Conservation (phyloP, 2,329 filamentous ascomycete genomes). For the Penicillium sp. region DNA sequence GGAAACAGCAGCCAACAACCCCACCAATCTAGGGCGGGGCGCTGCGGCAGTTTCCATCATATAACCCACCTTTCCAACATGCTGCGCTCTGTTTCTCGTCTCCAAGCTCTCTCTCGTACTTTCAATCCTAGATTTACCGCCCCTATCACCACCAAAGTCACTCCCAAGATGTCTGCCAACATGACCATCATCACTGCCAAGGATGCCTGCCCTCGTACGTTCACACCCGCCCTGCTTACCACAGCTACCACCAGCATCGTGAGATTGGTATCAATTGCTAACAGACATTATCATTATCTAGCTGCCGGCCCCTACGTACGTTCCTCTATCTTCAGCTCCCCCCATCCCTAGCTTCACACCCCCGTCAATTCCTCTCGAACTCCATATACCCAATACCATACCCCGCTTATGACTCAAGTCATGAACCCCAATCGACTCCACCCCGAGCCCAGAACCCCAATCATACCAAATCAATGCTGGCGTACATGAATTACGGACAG, state of each 20-base stretch:
- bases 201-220: conserved; percentile 50
- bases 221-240: background rate
- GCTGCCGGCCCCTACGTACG: conserved; percentile 48
- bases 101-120: conserved; percentile 19
- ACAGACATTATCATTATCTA: conserved; percentile 12
- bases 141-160: conserved; percentile 5
- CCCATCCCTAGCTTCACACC: background rate
- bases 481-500: background rate
- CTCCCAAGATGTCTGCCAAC: conserved; percentile 35
- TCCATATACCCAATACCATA: background rate
- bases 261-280: conserved; percentile 9
- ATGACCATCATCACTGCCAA: conserved; percentile 43
- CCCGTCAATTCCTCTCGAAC: background rate
- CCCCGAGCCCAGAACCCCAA: background rate
- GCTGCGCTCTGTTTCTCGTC: conserved; percentile 25
- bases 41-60: conserved; percentile 11
- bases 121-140: conserved; percentile 9
- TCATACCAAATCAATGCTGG: background rate
- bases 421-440: background rate
- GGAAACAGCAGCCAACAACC: conserved; percentile 15
- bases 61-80: conserved; percentile 19
- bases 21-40: conserved; percentile 14
- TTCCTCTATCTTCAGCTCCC: conserved; percentile 3
- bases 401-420: background rate
- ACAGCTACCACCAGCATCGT: background rate